Conservation (phyloP, 108 stramenopile species). For the Cyclotella cryptica region DNA sequence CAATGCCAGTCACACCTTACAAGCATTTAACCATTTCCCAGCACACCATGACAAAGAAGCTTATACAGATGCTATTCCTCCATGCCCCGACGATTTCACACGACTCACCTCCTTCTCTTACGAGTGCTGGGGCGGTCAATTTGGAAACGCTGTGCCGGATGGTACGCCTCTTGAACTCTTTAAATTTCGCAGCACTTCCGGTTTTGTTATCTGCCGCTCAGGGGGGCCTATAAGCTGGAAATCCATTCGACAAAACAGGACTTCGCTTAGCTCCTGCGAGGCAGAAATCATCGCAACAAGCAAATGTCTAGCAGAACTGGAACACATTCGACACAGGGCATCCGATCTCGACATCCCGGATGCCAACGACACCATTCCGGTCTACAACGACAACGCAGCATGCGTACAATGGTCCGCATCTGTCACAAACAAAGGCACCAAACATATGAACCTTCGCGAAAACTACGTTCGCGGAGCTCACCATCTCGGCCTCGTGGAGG, state of each 20-base stretch:
- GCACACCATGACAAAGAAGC: neutral
- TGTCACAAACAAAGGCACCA: constrained; percentile 8
- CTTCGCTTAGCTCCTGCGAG: neutral
- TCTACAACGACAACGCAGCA: neutral
- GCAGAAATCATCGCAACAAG: neutral
- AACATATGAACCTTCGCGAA: constrained; percentile 6
- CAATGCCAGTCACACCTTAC: neutral
- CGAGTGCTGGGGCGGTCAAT: neutral
- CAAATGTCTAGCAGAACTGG: neutral
- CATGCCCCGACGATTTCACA: neutral
- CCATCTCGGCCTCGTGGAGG: no score
- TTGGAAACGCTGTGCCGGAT: neutral
- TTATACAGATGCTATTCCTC: neutral
- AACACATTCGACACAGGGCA: neutral
- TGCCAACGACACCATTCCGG: neutral
- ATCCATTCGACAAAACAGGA: neutral
- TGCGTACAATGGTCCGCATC: neutral
- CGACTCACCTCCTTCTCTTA: neutral
- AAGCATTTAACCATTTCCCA: neutral
- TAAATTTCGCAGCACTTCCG: neutral
- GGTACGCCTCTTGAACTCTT: neutral
- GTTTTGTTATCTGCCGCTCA: neutral
- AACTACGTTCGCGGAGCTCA: no score
- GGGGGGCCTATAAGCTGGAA: constrained; percentile 4
- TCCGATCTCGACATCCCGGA: neutral